Base-by-base conservation (phyloP, 352 stramenopile genomes). In the Blastocystis sp. region DNA sequence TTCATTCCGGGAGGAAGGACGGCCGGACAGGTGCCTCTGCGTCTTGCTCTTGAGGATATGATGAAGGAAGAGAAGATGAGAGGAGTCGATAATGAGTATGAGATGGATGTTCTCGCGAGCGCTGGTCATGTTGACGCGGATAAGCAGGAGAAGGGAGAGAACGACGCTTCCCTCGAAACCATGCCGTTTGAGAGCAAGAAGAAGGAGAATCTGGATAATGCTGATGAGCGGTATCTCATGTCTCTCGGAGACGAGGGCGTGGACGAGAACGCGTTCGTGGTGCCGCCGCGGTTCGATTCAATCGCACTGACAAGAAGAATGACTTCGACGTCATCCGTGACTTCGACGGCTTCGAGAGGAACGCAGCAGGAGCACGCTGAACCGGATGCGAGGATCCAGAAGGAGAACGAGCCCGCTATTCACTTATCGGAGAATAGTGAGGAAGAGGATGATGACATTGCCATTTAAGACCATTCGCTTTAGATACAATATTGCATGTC, bases 1-100 rank as follows among this genome's bases (percentile, higher is more conserved):
- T 85, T 85, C 51, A 85, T 85, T 39, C 74, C 74, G 3, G 74
- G 74, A 67, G 74, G 74, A 21, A 33, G 37, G 24, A 85, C 74
- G 29, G 74, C 74, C 3, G 74, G 74, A 62, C 74, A 85, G 61
- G 74, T 85, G 61, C 74, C 74, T 24, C 61, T 85, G 26, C 41
- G 33, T 16, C 66, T 70, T n/a, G 74, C 74, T 10, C 37, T 85
- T 50, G 74, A 85, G 74, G 70, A 39, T 31, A 12, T 85, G 74
- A 59, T 62, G 61, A 85, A 85, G 51, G 55, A 85, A 6, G 31
- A 61, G 45, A 85, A 85, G n/a, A 29, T 85, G 74, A 31, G 50
- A n/a, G 41, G 50, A 41, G 50, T 85, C 19, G 74, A 85, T n/a
- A 85, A 85, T 63, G 74, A 85, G 26, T 35, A 67, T 19, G 74